Percentiles rank a stretch among this genome's conserved stretches.
Conservation (phyloP, 176 grass and related monocot species). For the Triticum monococcum region DNA sequence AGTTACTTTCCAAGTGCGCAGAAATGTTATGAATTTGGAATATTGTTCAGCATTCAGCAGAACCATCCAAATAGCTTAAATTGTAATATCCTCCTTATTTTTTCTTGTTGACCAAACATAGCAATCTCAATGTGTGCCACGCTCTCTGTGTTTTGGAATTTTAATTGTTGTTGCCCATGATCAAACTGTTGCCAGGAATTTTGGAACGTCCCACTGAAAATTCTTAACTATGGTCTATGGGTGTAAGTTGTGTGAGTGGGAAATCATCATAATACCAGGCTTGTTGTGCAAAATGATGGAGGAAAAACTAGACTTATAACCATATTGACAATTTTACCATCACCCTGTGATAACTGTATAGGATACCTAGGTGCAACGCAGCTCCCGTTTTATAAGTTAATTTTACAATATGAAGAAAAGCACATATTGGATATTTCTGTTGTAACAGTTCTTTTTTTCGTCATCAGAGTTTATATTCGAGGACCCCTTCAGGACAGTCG, state of each 20-base stretch:
- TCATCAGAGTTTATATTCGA: constrained; percentile 58
- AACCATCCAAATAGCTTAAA: constrained; percentile 18
- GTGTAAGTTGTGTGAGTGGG: not conserved
- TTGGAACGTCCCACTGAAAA: not conserved
- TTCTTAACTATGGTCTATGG: not conserved
- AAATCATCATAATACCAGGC: not conserved
- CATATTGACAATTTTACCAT: not conserved
- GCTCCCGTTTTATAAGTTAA: not conserved
- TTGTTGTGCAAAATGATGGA: not conserved
- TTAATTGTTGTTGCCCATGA: not conserved
- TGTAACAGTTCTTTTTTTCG: constrained; percentile 13
- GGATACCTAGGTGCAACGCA: not conserved
- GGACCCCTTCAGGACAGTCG: constrained; percentile 49
- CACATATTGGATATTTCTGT: not conserved
- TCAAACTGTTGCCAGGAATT: constrained; percentile 7
- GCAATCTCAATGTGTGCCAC: not conserved
- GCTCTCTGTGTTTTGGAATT: not conserved
- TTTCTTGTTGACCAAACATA: not conserved
- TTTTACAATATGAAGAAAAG: constrained; percentile 22
- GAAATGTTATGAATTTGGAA: not conserved
- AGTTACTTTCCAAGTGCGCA: constrained; percentile 7
- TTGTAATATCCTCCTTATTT: not conserved
- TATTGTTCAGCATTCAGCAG: not conserved
- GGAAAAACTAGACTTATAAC: not conserved
- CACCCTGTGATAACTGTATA: not conserved